Percentiles rank a stretch among this genome's conserved stretches.
phyloP scores from a whole-genome alignment of 257 asterid species.

The Cruciata laevipes region DNA sequence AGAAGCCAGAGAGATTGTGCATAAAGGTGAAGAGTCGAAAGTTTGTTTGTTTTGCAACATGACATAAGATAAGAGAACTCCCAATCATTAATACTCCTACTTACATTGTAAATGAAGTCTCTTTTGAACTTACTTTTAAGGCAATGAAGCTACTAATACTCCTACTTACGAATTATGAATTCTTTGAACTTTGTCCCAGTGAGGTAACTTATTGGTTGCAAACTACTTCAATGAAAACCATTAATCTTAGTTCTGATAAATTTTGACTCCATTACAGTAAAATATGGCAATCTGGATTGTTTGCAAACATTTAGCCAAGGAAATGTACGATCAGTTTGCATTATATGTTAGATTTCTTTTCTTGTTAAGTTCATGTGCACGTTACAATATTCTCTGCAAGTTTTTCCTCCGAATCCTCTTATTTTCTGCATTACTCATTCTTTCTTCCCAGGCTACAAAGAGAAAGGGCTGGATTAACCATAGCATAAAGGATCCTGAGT shows the following conservation, averaged over 20 bases:
- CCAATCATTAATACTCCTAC: no score
- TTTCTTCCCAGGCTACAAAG: constrained; percentile 58
- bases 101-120: background rate
- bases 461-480: constrained; percentile 97
- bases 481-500: constrained; percentile 77
- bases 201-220: background rate
- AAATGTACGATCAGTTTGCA: background rate
- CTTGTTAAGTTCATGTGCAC: background rate
- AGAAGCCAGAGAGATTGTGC: background rate
- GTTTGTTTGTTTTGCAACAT: background rate
- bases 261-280: background rate
- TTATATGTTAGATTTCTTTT: background rate
- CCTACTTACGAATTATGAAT: no score
- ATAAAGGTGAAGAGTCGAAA: background rate
- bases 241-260: background rate
- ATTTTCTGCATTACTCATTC: background rate
- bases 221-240: background rate
- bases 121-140: background rate
- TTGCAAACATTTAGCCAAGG: background rate
- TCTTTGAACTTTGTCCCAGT: background rate
- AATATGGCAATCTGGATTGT: background rate
- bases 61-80: background rate
- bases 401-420: background rate
- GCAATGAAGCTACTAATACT: background rate
- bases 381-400: background rate